Evolutionary conservation across 2,329 filamentous ascomycete genomes (phyloP), one percentile per base, ranked within the genome.

Genomic region (Phymatotrichopsis omnivora): DNA sequence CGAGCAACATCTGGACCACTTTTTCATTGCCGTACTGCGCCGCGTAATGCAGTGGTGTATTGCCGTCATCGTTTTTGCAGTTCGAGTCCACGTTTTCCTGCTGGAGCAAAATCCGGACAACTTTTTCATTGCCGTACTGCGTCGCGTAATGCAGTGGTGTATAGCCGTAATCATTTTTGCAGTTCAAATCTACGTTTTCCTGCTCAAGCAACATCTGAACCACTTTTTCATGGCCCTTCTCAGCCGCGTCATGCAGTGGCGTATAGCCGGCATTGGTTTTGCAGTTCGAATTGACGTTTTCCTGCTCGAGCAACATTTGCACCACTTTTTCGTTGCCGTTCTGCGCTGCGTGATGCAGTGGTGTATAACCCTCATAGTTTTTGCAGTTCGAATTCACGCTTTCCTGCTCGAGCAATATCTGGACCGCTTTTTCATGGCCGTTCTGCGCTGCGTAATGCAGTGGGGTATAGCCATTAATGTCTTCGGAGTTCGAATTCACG

Each of bases 71-170:
- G n/a, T n/a, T n/a, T n/a, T n/a, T n/a, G n/a, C n/a, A n/a, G n/a
- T n/a, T n/a, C n/a, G n/a, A n/a, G n/a, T n/a, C n/a, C n/a, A n/a
- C n/a, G n/a, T n/a, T n/a, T 16, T 28, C 17, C 5, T 30, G 31
- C n/a, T 45, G 14, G 16, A 53, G 31, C 19, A 57, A 44, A 17
- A 54, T 25, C 27, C 40, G 25, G 28, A 55, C 49, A 27, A 53
- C 45, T 22, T 35, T 42, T 37, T 47, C 42, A 24, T 56, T 39
- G 17, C 55, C 56, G 3, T 33, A 27, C 2, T 33, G 24, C 17
- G 51, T 29, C 32, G 57, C 58, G 34, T 55, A 53, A 39, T 50
- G 54, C 39, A 57, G 47, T 16, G 52, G 55, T 38, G 41, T 58
- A n/a, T 31, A 54, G 22, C 27, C 40, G 32, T 25, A 16, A 34